Evolutionary conservation across 2,329 filamentous ascomycete species (phyloP), one percentile per base, ranked within the genome.

Genomic region (Hypoxylon sp.): DNA sequence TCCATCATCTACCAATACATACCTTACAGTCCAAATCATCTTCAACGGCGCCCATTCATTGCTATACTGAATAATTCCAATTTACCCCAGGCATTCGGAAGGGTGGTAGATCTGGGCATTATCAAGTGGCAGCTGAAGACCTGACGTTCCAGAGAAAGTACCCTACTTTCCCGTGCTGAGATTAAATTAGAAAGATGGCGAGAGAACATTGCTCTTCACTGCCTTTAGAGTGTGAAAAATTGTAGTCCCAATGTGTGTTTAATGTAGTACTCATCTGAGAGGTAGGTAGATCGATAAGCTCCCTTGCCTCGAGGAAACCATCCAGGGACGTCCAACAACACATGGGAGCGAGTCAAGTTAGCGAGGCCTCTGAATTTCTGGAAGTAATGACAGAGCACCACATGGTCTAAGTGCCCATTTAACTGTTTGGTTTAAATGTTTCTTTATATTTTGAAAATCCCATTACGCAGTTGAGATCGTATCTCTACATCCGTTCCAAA

Each of bases 381-480:
- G 17, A 38, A 5, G 13, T 19, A 17, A 19, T 6, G 28, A 30
- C 6, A 30, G 9, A 30, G 28, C 6, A 30, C 9, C 28, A 9
- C 2, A 30, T 30, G 9, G 6, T 7, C n/a, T 21, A 6, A 43
- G 2, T 21, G 9, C 17, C 17, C 17, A 43, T 11, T 38, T 19
- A 7, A 11, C 9, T 21, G 38, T 55, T 53, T 38, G 14, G 25
- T 30, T 46, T 41, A 13, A 51, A 17, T 17, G 9, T 48, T 59
- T 36, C 23, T 25, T 34, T 19, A 55, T 56, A 48, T 32, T 59
- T 48, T 28, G 23, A 46, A 51, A 60, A 34, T 19, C 2, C 34
- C 28, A 55, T 46, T 59, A 58, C 55, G 32, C 30, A 49, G 43
- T 59, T 53, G 43, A 64, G 21, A 67, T 62, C 46, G 51, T 36